Conservation (phyloP, 176 grass and related monocot species). For the Canna indica region DNA sequence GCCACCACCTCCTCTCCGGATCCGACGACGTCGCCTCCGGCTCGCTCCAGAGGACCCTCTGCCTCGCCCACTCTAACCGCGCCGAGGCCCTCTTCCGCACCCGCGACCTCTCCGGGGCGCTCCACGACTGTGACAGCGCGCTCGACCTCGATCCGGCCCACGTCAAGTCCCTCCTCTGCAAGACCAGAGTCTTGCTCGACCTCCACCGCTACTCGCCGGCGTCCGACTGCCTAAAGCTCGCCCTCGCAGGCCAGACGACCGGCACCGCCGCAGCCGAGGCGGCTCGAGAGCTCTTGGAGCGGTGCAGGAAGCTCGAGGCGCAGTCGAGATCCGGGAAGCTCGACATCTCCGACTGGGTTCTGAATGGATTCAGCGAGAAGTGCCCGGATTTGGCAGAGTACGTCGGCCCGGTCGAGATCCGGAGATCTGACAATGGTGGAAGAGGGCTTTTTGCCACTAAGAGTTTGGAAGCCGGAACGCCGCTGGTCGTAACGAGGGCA, state of each 20-base stretch:
- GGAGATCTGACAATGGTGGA: constrained; percentile 28
- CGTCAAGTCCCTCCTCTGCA: constrained; percentile 47
- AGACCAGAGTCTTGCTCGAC: constrained; percentile 55
- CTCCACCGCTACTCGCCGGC: constrained; percentile 41
- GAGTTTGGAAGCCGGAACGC: constrained; percentile 47
- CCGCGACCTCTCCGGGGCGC: constrained; percentile 30
- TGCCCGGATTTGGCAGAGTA: constrained; percentile 57
- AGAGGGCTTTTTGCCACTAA: constrained; percentile 55
- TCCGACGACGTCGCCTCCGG: background rate
- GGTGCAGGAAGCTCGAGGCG: constrained; percentile 43
- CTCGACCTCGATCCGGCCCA: constrained; percentile 44
- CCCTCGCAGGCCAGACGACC: constrained; percentile 8
- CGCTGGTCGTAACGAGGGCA: constrained; percentile 54
- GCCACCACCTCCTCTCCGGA: background rate
- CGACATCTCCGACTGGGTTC: constrained; percentile 66
- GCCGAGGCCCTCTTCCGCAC: constrained; percentile 61
- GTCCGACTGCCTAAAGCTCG: constrained; percentile 42
- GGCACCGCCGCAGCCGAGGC: constrained; percentile 24
- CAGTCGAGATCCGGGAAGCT: constrained; percentile 51
- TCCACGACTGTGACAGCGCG: constrained; percentile 45
- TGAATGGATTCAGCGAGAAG: constrained; percentile 43
- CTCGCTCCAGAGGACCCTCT: constrained; percentile 37
- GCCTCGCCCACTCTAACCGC: constrained; percentile 44
- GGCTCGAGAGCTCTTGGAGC: constrained; percentile 33
- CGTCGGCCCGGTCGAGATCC: constrained; percentile 57